phyloP scores from a whole-genome alignment of 139 green algal species.

The Cymbomonas tetramitiformis region DNA sequence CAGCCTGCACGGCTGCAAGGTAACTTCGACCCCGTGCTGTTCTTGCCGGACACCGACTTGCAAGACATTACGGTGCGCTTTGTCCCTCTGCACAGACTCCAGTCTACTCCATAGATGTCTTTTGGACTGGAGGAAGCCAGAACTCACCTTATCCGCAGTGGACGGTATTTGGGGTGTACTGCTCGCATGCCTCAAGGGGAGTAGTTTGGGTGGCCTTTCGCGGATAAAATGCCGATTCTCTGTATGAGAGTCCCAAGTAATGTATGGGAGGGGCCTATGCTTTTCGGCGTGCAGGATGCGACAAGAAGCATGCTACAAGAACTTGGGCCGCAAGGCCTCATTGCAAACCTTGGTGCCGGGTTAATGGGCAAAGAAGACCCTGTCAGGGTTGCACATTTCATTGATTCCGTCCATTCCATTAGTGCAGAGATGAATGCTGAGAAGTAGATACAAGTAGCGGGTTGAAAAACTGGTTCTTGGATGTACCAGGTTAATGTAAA shows the following conservation, averaged over 20 bases:
- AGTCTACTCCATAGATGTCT: too few species aligned
- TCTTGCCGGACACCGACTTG: not conserved
- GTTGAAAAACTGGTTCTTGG: not conserved
- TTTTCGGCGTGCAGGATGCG: too few species aligned
- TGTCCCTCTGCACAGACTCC: too few species aligned
- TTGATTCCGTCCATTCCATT: constrained; percentile 13
- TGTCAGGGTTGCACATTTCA: constrained; percentile 15
- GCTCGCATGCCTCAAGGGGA: too few species aligned
- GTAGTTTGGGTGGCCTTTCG: too few species aligned
- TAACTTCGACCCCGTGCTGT: constrained; percentile 22
- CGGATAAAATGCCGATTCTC: too few species aligned
- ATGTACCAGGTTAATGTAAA: not conserved
- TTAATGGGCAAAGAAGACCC: constrained; percentile 21
- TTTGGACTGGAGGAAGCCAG: too few species aligned
- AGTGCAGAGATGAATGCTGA: constrained; percentile 14
- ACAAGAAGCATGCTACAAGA: constrained; percentile 21
- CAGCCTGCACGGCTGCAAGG: constrained; percentile 10
- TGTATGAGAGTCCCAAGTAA: too few species aligned
- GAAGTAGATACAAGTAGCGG: not conserved
- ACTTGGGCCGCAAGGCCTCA: constrained; percentile 18
- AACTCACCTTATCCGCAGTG: too few species aligned
- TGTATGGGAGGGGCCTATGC: too few species aligned
- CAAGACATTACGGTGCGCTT: too few species aligned
- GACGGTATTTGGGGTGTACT: too few species aligned
- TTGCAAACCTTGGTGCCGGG: constrained; percentile 21